Base-by-base conservation (phyloP, 2,329 filamentous ascomycete genomes). In the Ophiostoma angusticollis region DNA sequence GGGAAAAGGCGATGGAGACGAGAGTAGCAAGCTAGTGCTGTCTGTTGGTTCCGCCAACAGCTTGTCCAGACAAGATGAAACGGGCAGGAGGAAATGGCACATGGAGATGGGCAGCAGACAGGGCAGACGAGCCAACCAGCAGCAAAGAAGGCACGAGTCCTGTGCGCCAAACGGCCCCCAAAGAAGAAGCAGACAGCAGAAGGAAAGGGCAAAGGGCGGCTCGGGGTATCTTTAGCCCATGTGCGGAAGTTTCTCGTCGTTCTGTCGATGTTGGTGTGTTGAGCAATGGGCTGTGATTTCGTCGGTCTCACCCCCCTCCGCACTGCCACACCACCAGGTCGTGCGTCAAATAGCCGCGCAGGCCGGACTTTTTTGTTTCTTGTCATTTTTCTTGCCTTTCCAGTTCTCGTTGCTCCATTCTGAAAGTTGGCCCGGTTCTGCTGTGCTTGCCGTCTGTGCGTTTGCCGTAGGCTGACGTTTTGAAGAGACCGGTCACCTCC, bases 291-390 rank as follows among this genome's bases (percentile, higher is more conserved):
- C 17, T 23, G 1, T 27, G 9, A 18, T 18, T 9, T 35, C 13
- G 16, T 17, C 17, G 28, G 14, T 18, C 18, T 22, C 6, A 22
- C n/a, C n/a, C n/a, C n/a, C n/a, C n/a, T n/a, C n/a, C n/a, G n/a
- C n/a, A n/a, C n/a, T n/a, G n/a, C n/a, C n/a, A 19, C 16, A 13
- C 35, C 18, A n/a, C 22, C 31, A 19, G 27, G 11, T 31, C 29
- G 33, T 37, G 29, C 23, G 27, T 35, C 16, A 41, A 36, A 36
- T 41, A 41, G 39, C 33, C 39, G 39, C 39, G 39, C 39, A 41
- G 39, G 39, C 37, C 32, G 28, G 33, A 31, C 32, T 17, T 31
- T 31, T 31, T n/a, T n/a, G n/a, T n/a, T n/a, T n/a, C n/a, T n/a
- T n/a, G n/a, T n/a, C n/a, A n/a, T 16, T 17, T 31, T 18, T 18